These are phyloP conservation scores for Zygosaccharomyces sapae DNA, from an alignment of 1,139 yeast species.

Conservation along the genomic window DNA sequence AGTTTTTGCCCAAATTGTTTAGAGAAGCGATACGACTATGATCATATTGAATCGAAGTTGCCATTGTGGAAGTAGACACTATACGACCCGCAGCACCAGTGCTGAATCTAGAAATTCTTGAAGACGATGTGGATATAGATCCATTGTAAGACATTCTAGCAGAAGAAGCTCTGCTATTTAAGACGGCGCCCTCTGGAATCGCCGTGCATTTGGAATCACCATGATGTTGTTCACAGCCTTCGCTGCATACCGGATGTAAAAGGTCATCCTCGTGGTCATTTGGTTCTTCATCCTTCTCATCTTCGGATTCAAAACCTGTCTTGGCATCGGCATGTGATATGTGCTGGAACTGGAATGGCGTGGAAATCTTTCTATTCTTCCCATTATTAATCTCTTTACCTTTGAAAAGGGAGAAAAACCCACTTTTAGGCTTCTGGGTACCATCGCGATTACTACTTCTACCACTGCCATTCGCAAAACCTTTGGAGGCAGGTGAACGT, in stretches of 20 bases:
- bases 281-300: constrained; percentile 2
- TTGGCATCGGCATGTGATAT: constrained; percentile 33
- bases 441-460: background rate
- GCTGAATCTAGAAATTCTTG: constrained; percentile 21
- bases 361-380: constrained; percentile 20
- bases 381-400: constrained; percentile 13
- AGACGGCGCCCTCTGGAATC: background rate
- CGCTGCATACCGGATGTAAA: constrained; percentile 1
- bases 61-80: constrained; percentile 32
- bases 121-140: constrained; percentile 24
- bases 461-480: constrained; percentile 2
- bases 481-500: constrained; percentile 21
- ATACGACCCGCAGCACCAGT: constrained; percentile 24
- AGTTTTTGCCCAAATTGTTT: constrained; percentile 17
- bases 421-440: constrained; percentile 18
- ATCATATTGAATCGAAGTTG: constrained; percentile 30
- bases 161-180: constrained; percentile 10
- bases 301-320: constrained; percentile 14
- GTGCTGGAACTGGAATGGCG: constrained; percentile 34
- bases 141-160: constrained; percentile 20
- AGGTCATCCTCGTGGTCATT: constrained; percentile 1
- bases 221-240: constrained; percentile 1
- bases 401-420: constrained; percentile 29
- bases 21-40: constrained; percentile 17
- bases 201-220: background rate